phyloP scores from a whole-genome alignment of 352 stramenopile genomes.

The Globisporangium nunn region DNA sequence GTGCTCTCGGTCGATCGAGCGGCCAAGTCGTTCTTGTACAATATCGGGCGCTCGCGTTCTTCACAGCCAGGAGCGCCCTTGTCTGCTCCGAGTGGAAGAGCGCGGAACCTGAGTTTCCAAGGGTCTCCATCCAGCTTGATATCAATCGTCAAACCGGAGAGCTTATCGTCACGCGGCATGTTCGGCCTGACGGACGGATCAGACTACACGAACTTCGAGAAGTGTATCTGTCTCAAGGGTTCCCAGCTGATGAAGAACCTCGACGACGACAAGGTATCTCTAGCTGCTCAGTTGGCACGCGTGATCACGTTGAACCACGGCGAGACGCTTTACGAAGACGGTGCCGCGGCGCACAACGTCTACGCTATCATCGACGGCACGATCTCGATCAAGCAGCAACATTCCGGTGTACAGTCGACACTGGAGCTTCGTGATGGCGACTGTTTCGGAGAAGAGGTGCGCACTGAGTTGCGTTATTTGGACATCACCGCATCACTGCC shows the following conservation, averaged over 20 bases:
- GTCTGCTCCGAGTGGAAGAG: constrained; percentile 22
- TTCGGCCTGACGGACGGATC: constrained; percentile 35
- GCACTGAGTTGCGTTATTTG: not conserved
- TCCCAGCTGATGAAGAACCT: constrained; percentile 80
- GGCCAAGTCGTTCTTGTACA: constrained; percentile 71
- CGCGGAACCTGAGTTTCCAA: constrained; percentile 36
- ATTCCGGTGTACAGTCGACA: constrained; percentile 7
- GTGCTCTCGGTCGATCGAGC: constrained; percentile 60
- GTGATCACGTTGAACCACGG: constrained; percentile 51
- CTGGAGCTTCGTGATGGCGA: constrained; percentile 59
- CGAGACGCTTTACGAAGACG: constrained; percentile 47
- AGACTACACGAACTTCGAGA: constrained; percentile 78
- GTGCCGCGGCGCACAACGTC: constrained; percentile 32
- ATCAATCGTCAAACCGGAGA: not conserved
- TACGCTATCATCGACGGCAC: constrained; percentile 74
- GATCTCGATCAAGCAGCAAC: constrained; percentile 33
- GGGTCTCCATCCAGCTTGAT: constrained; percentile 11
- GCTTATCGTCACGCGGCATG: constrained; percentile 14
- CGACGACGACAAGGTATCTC: constrained; percentile 76
- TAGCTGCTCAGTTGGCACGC: constrained; percentile 64
- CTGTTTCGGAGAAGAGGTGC: constrained; percentile 79
- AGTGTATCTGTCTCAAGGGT: constrained; percentile 80
- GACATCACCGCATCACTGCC: constrained; percentile 8
- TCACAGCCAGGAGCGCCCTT: constrained; percentile 20
- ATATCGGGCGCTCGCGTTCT: constrained; percentile 43